Evolutionary conservation across 1,284 basidiomycete species (phyloP), one percentile per base, ranked within the genome.

Genomic region (Violaceomyces palustris): DNA sequence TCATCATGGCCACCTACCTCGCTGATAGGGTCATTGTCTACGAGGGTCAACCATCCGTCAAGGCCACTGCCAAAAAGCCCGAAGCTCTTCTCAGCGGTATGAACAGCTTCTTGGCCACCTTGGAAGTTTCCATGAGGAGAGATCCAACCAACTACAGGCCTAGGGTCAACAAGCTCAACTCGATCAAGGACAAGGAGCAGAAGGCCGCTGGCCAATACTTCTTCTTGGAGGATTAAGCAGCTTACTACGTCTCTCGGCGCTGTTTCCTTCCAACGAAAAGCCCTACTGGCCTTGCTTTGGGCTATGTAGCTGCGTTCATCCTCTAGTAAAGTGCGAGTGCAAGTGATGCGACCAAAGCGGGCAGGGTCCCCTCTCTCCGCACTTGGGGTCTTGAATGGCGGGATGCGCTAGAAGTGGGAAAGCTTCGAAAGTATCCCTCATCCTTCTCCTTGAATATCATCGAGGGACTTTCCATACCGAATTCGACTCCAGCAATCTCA

Each of bases 101-200:
- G 70, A 73, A 73, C 61, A 50, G 57, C 32, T 73, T 73, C 69
- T 49, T 73, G 35, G 59, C 61, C 6, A 61, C 59, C 6, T 43
- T 73, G 17, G 69, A 73, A 28, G 70, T 73, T 10, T 67, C 61
- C 42, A 72, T 73, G 67, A 63, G 70, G 40, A 54, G 70, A 30
- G 70, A 73, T 33, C 69, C 69, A 12, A 72, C 69, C 36, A 73
- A 69, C 46, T 59, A 70, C 54, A 53, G 70, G 11, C 70, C 70
- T 26, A 48, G 70, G 22, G 66, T 73, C 32, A 73, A 73, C 67
- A 73, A 73, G 61, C 54, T 69, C 48, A 67, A 68, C 60, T 67
- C 63, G 41, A 59, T 73, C 46, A 73, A 73, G 57, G 70, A 73
- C 49, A 73, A 73, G 61, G 70, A 73, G 52, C 68, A 72, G 55